Evolutionary conservation across 352 stramenopile genomes (phyloP).

Genomic region (Phytophthora podocarpi): DNA sequence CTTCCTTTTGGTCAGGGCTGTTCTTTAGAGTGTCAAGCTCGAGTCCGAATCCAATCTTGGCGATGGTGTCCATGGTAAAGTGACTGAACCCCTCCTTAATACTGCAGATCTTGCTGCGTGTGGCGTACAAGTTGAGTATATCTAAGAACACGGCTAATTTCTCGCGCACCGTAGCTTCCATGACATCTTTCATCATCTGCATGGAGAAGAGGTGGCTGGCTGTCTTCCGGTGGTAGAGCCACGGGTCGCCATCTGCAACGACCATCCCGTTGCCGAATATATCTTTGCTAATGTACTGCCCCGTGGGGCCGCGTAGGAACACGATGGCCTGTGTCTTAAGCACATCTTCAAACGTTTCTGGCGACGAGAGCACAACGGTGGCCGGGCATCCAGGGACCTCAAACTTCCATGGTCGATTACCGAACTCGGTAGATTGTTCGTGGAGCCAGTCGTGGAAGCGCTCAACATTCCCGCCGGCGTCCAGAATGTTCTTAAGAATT

Average conservation of each 20-base stretch:
- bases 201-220: not conserved
- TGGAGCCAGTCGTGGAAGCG: slow-evolving; percentile 47
- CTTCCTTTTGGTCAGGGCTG: not conserved
- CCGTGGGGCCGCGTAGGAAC: slow-evolving; percentile 52
- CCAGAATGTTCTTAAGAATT: slow-evolving; percentile 35
- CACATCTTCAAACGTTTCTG: slow-evolving; percentile 40
- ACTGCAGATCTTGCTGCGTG: slow-evolving; percentile 12
- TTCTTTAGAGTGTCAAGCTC: not conserved
- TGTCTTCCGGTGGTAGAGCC: slow-evolving; percentile 12
- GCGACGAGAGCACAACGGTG: slow-evolving; percentile 38
- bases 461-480: slow-evolving; percentile 14
- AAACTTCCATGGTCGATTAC: slow-evolving; percentile 36
- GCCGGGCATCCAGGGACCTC: slow-evolving; percentile 25
- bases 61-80: not conserved
- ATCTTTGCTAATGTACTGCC: slow-evolving; percentile 30
- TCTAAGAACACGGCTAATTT: slow-evolving; percentile 29
- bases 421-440: slow-evolving; percentile 31
- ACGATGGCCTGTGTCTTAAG: slow-evolving; percentile 54
- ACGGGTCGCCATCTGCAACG: slow-evolving; percentile 20
- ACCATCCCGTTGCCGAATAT: slow-evolving; percentile 56
- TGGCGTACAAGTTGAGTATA: slow-evolving; percentile 9
- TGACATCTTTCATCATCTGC: not conserved
- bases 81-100: slow-evolving; percentile 29
- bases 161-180: not conserved
- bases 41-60: not conserved